Evolutionary conservation across 1,139 yeast genomes (phyloP).

Genomic region (Schwanniomyces etchellsii): DNA sequence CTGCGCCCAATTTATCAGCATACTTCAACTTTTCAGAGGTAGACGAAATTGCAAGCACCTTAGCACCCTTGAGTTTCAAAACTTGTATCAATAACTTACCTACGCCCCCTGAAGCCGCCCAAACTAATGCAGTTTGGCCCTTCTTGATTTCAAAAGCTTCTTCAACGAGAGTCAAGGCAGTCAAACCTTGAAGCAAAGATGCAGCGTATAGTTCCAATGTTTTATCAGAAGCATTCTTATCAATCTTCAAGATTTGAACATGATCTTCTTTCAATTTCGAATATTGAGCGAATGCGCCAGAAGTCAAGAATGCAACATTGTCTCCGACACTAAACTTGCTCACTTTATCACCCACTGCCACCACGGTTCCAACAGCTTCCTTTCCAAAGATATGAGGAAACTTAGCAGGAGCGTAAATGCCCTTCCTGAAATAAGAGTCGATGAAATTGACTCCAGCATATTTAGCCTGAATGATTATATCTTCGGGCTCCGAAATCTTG

Average conservation of each 20-base stretch:
- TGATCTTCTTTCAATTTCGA: constrained; percentile 37
- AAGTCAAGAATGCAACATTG: constrained; percentile 52
- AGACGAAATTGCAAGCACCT: constrained; percentile 81
- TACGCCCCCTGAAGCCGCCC: constrained; percentile 96
- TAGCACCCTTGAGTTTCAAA: constrained; percentile 58
- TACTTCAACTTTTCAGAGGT: constrained; percentile 55
- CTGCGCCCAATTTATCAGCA: constrained; percentile 73
- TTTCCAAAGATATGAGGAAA: constrained; percentile 70
- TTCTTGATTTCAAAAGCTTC: constrained; percentile 63
- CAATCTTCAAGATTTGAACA: constrained; percentile 41
- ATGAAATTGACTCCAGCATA: constrained; percentile 80
- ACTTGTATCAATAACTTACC: constrained; percentile 69
- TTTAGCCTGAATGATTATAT: constrained; percentile 63
- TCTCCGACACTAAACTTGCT: constrained; percentile 62
- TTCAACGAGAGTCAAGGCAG: constrained; percentile 64
- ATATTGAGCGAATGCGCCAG: constrained; percentile 66
- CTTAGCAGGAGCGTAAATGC: constrained; percentile 50
- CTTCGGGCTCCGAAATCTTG: constrained; percentile 38
- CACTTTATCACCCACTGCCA: constrained; percentile 59
- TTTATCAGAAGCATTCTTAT: constrained; percentile 40
- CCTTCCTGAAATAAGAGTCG: constrained; percentile 76
- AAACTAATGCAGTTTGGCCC: constrained; percentile 67
- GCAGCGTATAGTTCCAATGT: constrained; percentile 53
- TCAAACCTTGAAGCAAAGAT: constrained; percentile 63
- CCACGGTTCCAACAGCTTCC: constrained; percentile 78